Evolutionary conservation across 352 stramenopile species (phyloP).

Genomic region (Globisporangium nodosum): DNA sequence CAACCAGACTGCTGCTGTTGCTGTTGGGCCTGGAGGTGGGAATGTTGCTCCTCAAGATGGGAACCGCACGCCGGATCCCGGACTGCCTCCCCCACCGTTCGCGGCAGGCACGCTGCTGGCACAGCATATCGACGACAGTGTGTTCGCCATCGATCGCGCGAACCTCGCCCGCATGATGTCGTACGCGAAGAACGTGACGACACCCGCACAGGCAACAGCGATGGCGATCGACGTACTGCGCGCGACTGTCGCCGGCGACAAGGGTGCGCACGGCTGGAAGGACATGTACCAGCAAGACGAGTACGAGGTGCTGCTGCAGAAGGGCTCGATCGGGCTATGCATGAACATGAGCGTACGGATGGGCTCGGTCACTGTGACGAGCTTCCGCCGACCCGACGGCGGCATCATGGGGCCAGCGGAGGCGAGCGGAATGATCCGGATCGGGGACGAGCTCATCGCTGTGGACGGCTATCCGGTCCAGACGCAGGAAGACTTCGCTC

Average conservation of each 20-base stretch:
- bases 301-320: slow-evolving; percentile 85
- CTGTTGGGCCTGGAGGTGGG: not conserved
- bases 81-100: slow-evolving; percentile 54
- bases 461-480: slow-evolving; percentile 79
- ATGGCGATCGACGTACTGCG: slow-evolving; percentile 69
- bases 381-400: slow-evolving; percentile 71
- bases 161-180: slow-evolving; percentile 37
- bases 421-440: slow-evolving; percentile 70
- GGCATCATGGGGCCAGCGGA: slow-evolving; percentile 75
- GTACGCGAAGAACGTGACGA: slow-evolving; percentile 61
- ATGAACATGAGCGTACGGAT: slow-evolving; percentile 89
- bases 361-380: slow-evolving; percentile 76
- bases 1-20: not conserved
- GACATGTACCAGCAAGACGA: slow-evolving; percentile 60
- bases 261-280: slow-evolving; percentile 57
- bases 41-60: not conserved
- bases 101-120: slow-evolving; percentile 47
- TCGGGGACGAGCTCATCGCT: slow-evolving; percentile 74
- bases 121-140: slow-evolving; percentile 58
- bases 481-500: slow-evolving; percentile 75
- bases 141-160: slow-evolving; percentile 43
- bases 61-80: slow-evolving; percentile 21
- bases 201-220: slow-evolving; percentile 51
- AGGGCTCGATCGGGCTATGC: slow-evolving; percentile 80
- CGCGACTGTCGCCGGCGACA: slow-evolving; percentile 33